A percentile compares a stretch with the other conserved stretches of the same genome.
Evolutionary conservation across 495 filamentous ascomycete genomes (phyloP).

Genomic region (Xylaria venustula): DNA sequence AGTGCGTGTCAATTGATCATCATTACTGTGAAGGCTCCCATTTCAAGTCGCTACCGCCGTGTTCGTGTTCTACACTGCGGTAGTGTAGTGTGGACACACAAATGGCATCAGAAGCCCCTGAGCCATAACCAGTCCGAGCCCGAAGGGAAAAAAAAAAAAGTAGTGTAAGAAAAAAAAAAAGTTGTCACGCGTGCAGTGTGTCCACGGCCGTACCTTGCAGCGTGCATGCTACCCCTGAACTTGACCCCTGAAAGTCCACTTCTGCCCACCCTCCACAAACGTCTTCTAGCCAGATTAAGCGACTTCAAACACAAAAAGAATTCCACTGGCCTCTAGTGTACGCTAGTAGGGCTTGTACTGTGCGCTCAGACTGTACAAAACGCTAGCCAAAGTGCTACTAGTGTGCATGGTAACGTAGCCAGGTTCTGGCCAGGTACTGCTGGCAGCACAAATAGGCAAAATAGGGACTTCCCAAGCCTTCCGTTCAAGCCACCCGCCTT

Average conservation of each 20-base stretch:
- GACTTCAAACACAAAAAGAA: conserved; percentile 2
- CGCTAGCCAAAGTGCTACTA: neutral
- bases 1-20: no score
- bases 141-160: neutral
- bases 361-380: neutral
- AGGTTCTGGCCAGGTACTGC: no score
- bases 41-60: no score
- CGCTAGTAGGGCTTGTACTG: neutral
- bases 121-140: neutral
- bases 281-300: conserved; percentile 8
- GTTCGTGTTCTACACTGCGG: no score
- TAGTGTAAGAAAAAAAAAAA: neutral
- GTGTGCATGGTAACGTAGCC: no score
- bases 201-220: conserved; percentile 15
- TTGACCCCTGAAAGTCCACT: neutral
- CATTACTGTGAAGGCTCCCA: no score
- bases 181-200: conserved; percentile 5
- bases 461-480: neutral
- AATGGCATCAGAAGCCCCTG: no score
- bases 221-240: conserved; percentile 8
- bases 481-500: no score
- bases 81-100: no score
- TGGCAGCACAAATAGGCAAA: no score
- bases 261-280: conserved; percentile 10
- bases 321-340: conserved; percentile 1